A percentile compares a stretch with the other conserved stretches of the same genome.
phyloP scores from a whole-genome alignment of 495 filamentous ascomycete species.

The Hypoxylon fuscum region DNA sequence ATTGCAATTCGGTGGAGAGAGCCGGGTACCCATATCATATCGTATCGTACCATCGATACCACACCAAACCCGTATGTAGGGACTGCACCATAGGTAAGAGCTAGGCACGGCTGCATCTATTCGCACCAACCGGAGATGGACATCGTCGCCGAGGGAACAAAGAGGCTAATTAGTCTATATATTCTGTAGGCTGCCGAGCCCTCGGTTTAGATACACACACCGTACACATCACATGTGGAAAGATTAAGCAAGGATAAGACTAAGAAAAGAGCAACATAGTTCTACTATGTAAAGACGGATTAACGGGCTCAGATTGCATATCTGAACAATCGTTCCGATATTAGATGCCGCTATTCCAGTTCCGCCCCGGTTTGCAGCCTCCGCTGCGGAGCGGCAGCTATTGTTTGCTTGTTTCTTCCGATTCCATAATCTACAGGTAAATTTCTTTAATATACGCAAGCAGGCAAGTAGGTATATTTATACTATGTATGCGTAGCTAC shows the following conservation, averaged over 20 bases:
- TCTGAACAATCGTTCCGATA: background rate
- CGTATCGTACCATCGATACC: background rate
- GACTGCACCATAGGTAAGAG: no score
- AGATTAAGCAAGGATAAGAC: background rate
- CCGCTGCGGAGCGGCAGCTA: no score
- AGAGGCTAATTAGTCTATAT: background rate
- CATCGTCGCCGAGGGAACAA: conserved; percentile 13
- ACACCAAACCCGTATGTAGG: background rate
- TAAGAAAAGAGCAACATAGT: background rate
- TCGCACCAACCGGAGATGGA: conserved; percentile 24
- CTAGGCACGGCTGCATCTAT: conserved; percentile 11
- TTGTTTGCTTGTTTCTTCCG: no score
- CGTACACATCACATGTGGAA: background rate
- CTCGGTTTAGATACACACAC: background rate
- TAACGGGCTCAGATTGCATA: background rate
- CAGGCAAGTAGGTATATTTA: no score
- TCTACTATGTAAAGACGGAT: background rate
- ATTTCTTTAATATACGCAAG: no score
- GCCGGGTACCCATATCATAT: background rate
- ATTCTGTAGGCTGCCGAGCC: background rate
- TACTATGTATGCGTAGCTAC: no score
- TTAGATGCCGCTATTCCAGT: no score
- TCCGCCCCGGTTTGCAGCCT: no score
- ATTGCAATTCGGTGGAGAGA: conserved; percentile 19
- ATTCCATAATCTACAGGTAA: no score